Conservation (phyloP, 2,329 filamentous ascomycete species). For the Arthrobotrys pseudoclavata region DNA sequence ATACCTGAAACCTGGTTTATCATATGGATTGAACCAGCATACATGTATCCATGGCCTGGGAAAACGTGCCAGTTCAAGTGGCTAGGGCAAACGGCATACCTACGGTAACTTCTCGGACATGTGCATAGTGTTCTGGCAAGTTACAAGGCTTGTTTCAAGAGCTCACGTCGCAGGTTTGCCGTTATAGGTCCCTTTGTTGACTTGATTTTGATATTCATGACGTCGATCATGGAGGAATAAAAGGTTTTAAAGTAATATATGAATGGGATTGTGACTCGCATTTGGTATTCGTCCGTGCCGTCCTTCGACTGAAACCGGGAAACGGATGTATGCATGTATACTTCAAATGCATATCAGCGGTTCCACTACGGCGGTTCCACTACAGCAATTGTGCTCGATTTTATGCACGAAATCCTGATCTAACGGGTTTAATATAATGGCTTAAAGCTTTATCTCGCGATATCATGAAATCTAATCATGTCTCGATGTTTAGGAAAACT, state of each 20-base stretch:
- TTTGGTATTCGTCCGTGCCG: conserved; percentile 40
- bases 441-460: not conserved
- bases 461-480: not conserved
- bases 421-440: not conserved
- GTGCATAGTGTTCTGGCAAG: conserved; percentile 7
- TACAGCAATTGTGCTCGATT: conserved; percentile 6
- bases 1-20: not conserved
- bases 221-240: not conserved
- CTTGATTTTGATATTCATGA: not conserved
- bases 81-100: not conserved
- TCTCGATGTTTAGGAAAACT: not conserved
- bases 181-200: not conserved
- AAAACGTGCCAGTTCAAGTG: not conserved
- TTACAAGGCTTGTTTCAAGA: not conserved
- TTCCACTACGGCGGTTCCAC: conserved; percentile 12
- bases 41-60: not conserved
- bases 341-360: not conserved
- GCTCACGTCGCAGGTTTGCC: not conserved
- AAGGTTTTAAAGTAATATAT: not conserved
- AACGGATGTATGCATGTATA: conserved; percentile 21
- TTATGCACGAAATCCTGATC: conserved; percentile 22
- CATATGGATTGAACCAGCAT: not conserved
- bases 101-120: not conserved
- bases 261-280: conserved; percentile 4
- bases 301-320: conserved; percentile 37